Evolutionary conservation across 305 asterid genomes (phyloP).

Genomic region (Fraxinus albicans): DNA sequence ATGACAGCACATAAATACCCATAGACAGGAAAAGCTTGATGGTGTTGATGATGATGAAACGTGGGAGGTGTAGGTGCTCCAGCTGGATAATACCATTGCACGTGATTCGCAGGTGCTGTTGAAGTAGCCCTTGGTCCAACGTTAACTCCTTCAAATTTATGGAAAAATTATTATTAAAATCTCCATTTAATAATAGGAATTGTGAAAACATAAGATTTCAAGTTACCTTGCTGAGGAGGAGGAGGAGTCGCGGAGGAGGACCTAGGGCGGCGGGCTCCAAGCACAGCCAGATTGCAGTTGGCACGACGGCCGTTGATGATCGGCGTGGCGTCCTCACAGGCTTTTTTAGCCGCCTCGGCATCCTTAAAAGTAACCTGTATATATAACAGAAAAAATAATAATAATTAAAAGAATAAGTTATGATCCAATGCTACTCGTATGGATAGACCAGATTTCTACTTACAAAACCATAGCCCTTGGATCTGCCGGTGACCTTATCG

Average conservation of each 20-base stretch:
- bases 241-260: slow-evolving; percentile 45
- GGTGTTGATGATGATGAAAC: slow-evolving; percentile 57
- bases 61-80: slow-evolving; percentile 40
- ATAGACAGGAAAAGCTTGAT: slow-evolving; percentile 67
- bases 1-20: slow-evolving; percentile 38
- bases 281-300: slow-evolving; percentile 89
- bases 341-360: slow-evolving; percentile 79
- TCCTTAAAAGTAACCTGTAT: slow-evolving; percentile 82
- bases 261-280: slow-evolving; percentile 79
- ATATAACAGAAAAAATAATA: not conserved
- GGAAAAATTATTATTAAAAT: not conserved
- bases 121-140: slow-evolving; percentile 62
- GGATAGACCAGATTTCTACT: slow-evolving; percentile 16
- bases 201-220: not conserved
- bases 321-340: slow-evolving; percentile 83
- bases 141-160: slow-evolving; percentile 45
- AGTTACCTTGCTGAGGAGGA: slow-evolving; percentile 52
- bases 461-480: slow-evolving; percentile 98
- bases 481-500: slow-evolving; percentile 88
- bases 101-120: slow-evolving; percentile 50
- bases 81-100: slow-evolving; percentile 75
- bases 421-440: not conserved
- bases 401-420: not conserved
- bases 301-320: slow-evolving; percentile 94
- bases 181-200: too few species aligned